Percentiles rank a stretch among this genome's conserved stretches.
Evolutionary conservation across 164 flowering plant genomes (phyloP).

Genomic region (Tetracentron sinense): DNA sequence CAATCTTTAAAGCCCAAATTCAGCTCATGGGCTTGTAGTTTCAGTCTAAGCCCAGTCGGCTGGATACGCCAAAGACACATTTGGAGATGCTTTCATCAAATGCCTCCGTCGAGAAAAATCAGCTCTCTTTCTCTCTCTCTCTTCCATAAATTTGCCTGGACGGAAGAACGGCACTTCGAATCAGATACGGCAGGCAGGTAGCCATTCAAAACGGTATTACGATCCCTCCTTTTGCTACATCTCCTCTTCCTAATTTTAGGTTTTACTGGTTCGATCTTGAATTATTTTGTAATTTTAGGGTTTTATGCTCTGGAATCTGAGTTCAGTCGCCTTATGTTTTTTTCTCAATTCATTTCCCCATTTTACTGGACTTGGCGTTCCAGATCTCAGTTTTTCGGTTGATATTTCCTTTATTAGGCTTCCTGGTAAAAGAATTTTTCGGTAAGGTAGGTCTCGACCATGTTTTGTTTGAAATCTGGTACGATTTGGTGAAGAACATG

Average conservation of each 20-base stretch:
- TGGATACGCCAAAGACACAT: too few relatives aligned
- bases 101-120: not conserved
- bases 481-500: too few relatives aligned
- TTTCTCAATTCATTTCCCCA: not conserved
- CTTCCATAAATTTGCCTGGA: constrained; percentile 3
- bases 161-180: not conserved
- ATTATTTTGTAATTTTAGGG: too few relatives aligned
- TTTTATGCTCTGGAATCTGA: not conserved
- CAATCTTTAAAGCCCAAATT: too few relatives aligned
- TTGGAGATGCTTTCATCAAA: not conserved
- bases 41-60: too few relatives aligned
- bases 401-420: not conserved
- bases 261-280: not conserved
- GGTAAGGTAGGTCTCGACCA: not conserved
- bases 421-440: not conserved
- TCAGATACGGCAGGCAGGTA: not conserved
- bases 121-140: not conserved
- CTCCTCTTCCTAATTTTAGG: not conserved
- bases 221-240: not conserved
- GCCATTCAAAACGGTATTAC: constrained; percentile 3
- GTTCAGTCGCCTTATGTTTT: not conserved
- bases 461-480: not conserved
- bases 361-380: not conserved
- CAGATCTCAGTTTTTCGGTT: not conserved
- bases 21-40: too few relatives aligned